Percentiles rank a stretch among this genome's conserved stretches.
phyloP scores from a whole-genome alignment of 2,329 filamentous ascomycete genomes.

The Fusarium papillatum region DNA sequence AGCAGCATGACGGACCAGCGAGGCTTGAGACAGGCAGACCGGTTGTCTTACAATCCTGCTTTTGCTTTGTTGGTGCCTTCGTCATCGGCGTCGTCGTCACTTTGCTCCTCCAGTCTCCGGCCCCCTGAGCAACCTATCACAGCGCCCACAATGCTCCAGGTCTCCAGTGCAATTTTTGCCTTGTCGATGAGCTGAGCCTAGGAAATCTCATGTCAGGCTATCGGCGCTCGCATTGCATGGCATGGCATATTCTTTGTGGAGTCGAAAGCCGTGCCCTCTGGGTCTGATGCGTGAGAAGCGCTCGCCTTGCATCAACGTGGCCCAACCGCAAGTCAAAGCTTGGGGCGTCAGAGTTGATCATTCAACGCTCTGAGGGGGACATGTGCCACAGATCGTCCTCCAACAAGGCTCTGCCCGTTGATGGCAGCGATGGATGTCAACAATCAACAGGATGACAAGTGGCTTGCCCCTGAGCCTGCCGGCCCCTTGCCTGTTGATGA shows the following conservation, averaged over 20 bases:
- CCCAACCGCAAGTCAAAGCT: constrained; percentile 35
- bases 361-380: constrained; percentile 20
- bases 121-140: constrained; percentile 5
- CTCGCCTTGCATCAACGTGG: constrained; percentile 40
- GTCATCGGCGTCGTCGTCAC: constrained; percentile 28
- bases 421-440: background rate
- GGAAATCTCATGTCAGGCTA: constrained; percentile 11
- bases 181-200: background rate
- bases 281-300: constrained; percentile 22
- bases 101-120: constrained; percentile 20
- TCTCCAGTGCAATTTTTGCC: background rate
- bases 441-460: background rate
- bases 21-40: background rate
- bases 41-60: constrained; percentile 5
- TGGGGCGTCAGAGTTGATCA: constrained; percentile 24
- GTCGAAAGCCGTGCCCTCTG: constrained; percentile 7
- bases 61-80: constrained; percentile 16
- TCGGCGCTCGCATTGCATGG: constrained; percentile 23
- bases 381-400: background rate
- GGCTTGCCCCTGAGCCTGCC: constrained; percentile 3
- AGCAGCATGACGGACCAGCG: background rate
- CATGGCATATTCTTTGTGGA: constrained; percentile 24
- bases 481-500: background rate
- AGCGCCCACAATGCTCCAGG: background rate
- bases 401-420: background rate